Base-by-base conservation (phyloP, 2,329 filamentous ascomycete species). In the Cercospora canescens region DNA sequence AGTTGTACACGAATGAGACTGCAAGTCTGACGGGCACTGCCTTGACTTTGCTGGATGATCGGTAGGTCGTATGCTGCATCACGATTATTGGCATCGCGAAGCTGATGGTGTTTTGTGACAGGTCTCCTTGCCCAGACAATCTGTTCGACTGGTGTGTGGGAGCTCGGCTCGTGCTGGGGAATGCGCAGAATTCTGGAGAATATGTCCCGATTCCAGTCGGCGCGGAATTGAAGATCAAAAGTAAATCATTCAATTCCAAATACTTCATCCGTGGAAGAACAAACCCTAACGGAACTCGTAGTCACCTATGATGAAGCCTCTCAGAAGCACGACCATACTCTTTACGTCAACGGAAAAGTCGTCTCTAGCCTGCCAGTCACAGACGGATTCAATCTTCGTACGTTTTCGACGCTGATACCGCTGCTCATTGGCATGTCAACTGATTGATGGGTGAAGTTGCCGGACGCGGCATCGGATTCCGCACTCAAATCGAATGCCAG, bases 401-500 rank as follows among this genome's bases (percentile, higher is more conserved):
- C 2, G 39, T 32, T 21, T 60, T 11, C n/a, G n/a, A n/a, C n/a
- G n/a, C n/a, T n/a, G n/a, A n/a, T 8, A 34, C 18, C 14, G 2
- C 14, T 41, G 21, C 1, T 6, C 24, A 6, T 9, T n/a, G n/a
- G n/a, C 28, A 26, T 16, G 16, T n/a, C 16, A 18, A 2, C 4
- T n/a, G 21, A 24, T 14, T n/a, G 16, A 5, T 28, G n/a, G 14
- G 6, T 7, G 34, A n/a, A 60, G 57, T 28, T 32, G 57, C 26
- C 21, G 57, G 57, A 6, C 57, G 57, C 3, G 57, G 1, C 39
- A 35, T 48, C 1, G 57, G 4, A 4, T 60, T 45, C 37, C 39
- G 57, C 7, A 45, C 57, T 2, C 57, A 48, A 24, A 41, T 60
- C 57, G 57, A 60, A 48, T 60, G 57, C 39, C 57, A 60, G 37